A percentile compares a stretch with the other conserved stretches of the same genome.
phyloP scores from a whole-genome alignment of 768 basidiomycete species.

The Panaeolus papilionaceus region DNA sequence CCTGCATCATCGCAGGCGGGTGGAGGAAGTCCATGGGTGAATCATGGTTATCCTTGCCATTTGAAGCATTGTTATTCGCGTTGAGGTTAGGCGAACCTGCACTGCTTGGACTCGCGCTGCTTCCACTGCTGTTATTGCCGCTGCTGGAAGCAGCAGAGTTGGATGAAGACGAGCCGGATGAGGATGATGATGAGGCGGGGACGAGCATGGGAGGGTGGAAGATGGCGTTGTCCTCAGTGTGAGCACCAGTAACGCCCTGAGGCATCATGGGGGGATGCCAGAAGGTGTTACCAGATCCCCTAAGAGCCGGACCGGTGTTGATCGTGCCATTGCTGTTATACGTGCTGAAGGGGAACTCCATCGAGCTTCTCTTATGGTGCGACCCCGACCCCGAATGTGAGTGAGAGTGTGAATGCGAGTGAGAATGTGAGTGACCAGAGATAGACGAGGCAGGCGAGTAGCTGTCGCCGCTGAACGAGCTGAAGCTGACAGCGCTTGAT shows the following conservation, averaged over 20 bases:
- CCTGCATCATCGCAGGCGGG: conserved; percentile 63
- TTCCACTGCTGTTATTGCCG: conserved; percentile 8
- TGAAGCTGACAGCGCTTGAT: conserved; percentile 68
- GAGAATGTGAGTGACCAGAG: conserved; percentile 35
- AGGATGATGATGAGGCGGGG: conserved; percentile 15
- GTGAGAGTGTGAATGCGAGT: conserved; percentile 15
- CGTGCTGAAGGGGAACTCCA: conserved; percentile 69
- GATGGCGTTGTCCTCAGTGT: conserved; percentile 53
- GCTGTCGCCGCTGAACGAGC: conserved; percentile 61
- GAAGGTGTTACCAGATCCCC: conserved; percentile 66
- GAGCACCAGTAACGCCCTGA: conserved; percentile 41
- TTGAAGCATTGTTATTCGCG: background rate
- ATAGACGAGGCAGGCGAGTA: conserved; percentile 65
- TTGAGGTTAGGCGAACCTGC: background rate
- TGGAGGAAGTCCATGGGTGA: conserved; percentile 79
- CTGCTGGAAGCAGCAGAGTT: conserved; percentile 3
- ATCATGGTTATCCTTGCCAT: conserved; percentile 44
- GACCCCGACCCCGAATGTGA: conserved; percentile 69
- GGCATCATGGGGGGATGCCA: conserved; percentile 84
- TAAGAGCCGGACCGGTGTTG: conserved; percentile 51
- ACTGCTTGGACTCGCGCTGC: conserved; percentile 10
- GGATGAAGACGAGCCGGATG: background rate
- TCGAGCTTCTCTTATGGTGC: conserved; percentile 57
- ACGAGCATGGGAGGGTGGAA: conserved; percentile 61
- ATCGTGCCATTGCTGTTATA: conserved; percentile 48